Conservation (phyloP, 1,139 yeast species). For the Yamadazyma dushanensis region DNA sequence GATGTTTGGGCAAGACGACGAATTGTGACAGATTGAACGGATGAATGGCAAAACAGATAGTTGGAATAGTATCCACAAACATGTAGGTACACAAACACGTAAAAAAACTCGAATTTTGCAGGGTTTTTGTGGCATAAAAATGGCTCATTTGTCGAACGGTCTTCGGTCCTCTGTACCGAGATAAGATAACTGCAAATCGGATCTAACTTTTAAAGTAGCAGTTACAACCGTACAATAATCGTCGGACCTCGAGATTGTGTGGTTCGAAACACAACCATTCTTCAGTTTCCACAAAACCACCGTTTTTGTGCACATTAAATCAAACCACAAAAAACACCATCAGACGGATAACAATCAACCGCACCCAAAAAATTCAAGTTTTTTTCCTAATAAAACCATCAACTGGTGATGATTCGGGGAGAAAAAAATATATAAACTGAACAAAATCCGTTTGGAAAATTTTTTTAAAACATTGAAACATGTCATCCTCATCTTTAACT, state of each 20-base stretch:
- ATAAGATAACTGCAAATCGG: neutral
- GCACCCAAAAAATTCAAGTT: conserved; percentile 7
- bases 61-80: too few species aligned
- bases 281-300: neutral
- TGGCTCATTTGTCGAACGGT: neutral
- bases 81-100: too few species aligned
- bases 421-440: conserved; percentile 4
- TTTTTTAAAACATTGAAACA: conserved; percentile 11
- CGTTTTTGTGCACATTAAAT: too few species aligned
- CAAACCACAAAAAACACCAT: too few species aligned
- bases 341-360: conserved; percentile 18
- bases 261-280: too few species aligned
- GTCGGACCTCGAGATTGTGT: too few species aligned
- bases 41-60: too few species aligned
- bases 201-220: neutral
- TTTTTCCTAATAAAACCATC: conserved; percentile 1
- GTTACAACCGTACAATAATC: too few species aligned
- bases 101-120: too few species aligned
- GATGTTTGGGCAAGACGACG: neutral
- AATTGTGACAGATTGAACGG: too few species aligned
- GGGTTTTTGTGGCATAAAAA: too few species aligned
- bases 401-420: conserved; percentile 3
- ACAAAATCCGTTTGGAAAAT: conserved; percentile 6
- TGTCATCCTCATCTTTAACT: conserved; percentile 38
- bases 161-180: conserved; percentile 1